phyloP scores from a whole-genome alignment of 2,329 filamentous ascomycete genomes.

The Arthroderma sp. region DNA sequence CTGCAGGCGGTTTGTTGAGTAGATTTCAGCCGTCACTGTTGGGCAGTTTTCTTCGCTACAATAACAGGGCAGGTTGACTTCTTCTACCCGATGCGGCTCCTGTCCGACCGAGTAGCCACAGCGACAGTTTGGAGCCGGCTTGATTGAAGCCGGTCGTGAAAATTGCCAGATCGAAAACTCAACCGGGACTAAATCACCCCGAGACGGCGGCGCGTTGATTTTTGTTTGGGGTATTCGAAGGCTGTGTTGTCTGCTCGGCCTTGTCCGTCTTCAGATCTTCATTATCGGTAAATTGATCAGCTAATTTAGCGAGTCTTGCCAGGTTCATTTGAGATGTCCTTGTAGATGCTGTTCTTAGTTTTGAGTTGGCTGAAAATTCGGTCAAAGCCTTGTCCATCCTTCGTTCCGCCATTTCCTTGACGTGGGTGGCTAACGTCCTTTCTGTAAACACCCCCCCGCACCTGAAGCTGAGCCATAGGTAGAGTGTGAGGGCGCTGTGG shows the following conservation, averaged over 20 bases:
- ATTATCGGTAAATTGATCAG: too few relatives aligned
- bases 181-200: too few relatives aligned
- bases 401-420: constrained; percentile 63
- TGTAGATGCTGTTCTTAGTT: constrained; percentile 26
- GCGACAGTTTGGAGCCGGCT: not conserved
- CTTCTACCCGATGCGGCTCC: not conserved
- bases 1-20: too few relatives aligned
- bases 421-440: constrained; percentile 61
- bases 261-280: too few relatives aligned
- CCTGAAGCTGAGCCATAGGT: constrained; percentile 86
- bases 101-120: not conserved
- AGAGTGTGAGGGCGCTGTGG: constrained; percentile 71
- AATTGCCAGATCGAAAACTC: too few relatives aligned
- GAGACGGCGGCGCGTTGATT: too few relatives aligned
- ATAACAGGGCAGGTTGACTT: too few relatives aligned
- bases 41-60: too few relatives aligned
- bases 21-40: too few relatives aligned
- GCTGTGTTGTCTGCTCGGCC: too few relatives aligned
- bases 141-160: too few relatives aligned
- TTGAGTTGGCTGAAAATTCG: constrained; percentile 39
- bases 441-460: constrained; percentile 69
- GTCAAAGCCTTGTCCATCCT: constrained; percentile 54
- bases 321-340: constrained; percentile 5
- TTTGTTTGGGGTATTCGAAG: too few relatives aligned
- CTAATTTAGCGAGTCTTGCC: constrained; percentile 4